These are phyloP conservation scores for Sapria himalayana DNA, from an alignment of 345 rosid genomes.

Conservation along the genomic window DNA sequence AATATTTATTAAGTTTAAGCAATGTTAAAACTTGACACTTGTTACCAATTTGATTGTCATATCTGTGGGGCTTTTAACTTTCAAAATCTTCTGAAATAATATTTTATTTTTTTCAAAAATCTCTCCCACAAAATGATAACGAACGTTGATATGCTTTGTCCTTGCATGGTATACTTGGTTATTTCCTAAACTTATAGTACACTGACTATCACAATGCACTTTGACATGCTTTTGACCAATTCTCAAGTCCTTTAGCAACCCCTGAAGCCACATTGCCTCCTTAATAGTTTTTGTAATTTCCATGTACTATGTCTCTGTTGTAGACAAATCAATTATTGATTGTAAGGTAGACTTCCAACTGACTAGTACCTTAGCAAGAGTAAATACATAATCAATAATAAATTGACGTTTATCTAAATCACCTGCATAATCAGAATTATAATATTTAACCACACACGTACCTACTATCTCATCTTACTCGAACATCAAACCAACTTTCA, in stretches of 20 bases:
- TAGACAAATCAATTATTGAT: too few relatives aligned
- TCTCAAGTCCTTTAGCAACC: background rate
- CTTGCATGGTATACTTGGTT: background rate
- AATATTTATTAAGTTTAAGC: background rate
- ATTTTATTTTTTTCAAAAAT: background rate
- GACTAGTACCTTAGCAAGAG: too few relatives aligned
- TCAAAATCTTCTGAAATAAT: background rate
- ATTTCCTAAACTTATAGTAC: too few relatives aligned
- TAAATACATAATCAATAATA: too few relatives aligned
- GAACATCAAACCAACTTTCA: background rate
- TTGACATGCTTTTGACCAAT: background rate
- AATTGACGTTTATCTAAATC: background rate
- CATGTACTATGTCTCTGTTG: background rate
- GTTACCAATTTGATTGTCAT: background rate
- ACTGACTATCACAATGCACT: background rate
- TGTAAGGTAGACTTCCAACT: too few relatives aligned
- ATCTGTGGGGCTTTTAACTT: background rate
- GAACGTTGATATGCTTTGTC: background rate
- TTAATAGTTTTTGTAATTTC: background rate
- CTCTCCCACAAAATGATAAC: constrained; percentile 1
- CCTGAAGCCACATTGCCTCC: background rate
- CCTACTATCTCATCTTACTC: too few relatives aligned
- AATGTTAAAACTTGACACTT: background rate
- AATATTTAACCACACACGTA: background rate
- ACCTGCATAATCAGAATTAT: background rate